Conservation (phyloP, 1,284 basidiomycete genomes). For the Inonotus obliquus region DNA sequence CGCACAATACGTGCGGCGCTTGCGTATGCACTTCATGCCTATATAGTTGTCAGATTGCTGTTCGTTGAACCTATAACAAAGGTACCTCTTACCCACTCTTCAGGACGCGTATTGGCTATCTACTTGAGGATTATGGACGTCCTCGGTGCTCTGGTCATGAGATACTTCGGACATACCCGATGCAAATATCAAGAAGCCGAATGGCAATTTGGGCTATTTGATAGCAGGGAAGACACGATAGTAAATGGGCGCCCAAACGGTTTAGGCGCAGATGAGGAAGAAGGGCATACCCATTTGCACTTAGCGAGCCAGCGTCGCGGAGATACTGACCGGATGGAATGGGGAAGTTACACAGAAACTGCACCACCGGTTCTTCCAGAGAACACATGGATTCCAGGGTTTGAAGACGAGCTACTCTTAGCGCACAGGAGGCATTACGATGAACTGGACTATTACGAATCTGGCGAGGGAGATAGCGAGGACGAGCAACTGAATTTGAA, state of each 20-base stretch:
- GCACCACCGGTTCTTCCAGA: conserved; percentile 14
- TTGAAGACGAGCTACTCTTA: conserved; percentile 9
- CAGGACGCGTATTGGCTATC: no score
- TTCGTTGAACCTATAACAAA: neutral
- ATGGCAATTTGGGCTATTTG: neutral
- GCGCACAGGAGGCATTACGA: neutral
- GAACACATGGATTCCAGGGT: conserved; percentile 12
- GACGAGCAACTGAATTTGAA: neutral
- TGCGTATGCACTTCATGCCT: neutral
- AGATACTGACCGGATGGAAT: conserved; percentile 7
- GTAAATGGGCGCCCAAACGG: neutral
- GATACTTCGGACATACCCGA: neutral
- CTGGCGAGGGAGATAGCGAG: neutral
- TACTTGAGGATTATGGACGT: neutral
- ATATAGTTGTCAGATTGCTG: neutral
- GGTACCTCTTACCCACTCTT: neutral
- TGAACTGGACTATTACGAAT: neutral
- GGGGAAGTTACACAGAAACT: conserved; percentile 13
- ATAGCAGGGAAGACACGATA: neutral
- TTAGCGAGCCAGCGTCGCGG: neutral
- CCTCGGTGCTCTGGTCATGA: neutral
- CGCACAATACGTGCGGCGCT: neutral
- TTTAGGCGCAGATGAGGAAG: neutral
- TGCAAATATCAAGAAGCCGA: conserved; percentile 1
- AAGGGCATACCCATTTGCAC: neutral